Base-by-base conservation (phyloP, 2,329 filamentous ascomycete species). In the Botrytis deweyae region DNA sequence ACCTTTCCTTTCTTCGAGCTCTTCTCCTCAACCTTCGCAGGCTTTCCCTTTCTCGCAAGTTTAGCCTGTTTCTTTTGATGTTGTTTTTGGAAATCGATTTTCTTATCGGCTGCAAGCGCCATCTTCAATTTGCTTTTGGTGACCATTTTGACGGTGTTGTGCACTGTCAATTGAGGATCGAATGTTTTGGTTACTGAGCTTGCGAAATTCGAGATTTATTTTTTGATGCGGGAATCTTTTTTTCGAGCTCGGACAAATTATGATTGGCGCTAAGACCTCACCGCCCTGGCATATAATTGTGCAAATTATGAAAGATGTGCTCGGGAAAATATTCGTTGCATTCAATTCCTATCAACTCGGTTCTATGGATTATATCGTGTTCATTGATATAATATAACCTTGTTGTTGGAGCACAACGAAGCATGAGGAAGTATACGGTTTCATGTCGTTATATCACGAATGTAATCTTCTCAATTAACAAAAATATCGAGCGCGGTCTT, bases 51-150 rank as follows among this genome's bases (percentile, higher is more conserved):
- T 78, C 86, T 87, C 78, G 80, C 79, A 62, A 76, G 75, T 74
- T 82, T 83, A 25, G 80, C 77, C 71, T 79, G 79, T 72, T 83
- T 82, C 76, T 82, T 82, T 70, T 81, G 79, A 68, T 81, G 76
- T 72, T 81, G 78, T 75, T 88, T 87, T 76, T 86, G 83, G 66
- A 86, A 86, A 74, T 89, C 87, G 22, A 82, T 80, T 63, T 86
- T 85, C 80, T 89, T 88, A 68, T 90, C 86, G 59, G 86, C 86
- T 65, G 84, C 85, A 25, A 90, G 82, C 16, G 88, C 88, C 80
- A 86, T 81, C 81, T 86, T 87, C 72, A 89, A 82, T 77, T 86
- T 87, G 73, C 81, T 78, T 79, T 83, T 83, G 42, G 76, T 80
- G 70, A 80, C 78, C 81, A 82, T 82, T 59, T 74, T 80, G 74